Conservation (phyloP, 2,329 filamentous ascomycete genomes). For the Aspergillus bombycis region DNA sequence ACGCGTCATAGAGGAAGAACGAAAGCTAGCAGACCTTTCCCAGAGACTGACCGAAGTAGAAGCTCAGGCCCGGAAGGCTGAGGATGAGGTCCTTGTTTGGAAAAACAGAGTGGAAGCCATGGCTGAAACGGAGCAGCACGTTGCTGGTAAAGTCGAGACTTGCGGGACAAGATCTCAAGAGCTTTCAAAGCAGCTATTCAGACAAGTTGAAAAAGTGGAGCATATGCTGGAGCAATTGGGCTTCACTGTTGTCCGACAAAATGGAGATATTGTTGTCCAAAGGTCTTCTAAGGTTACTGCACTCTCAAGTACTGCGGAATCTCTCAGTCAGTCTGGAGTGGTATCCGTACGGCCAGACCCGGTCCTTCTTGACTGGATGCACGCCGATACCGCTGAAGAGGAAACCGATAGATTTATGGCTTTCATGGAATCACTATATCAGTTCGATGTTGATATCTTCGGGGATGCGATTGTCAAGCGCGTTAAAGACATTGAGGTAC, state of each 20-base stretch:
- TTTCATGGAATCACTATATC: slow-evolving; percentile 72
- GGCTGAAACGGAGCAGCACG: slow-evolving; percentile 35
- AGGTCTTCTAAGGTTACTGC: slow-evolving; percentile 63
- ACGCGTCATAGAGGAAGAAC: slow-evolving; percentile 75
- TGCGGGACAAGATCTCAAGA: slow-evolving; percentile 77
- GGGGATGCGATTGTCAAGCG: slow-evolving; percentile 84
- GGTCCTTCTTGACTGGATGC: slow-evolving; percentile 80
- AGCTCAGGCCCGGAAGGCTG: slow-evolving; percentile 73
- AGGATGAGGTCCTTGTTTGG: slow-evolving; percentile 72
- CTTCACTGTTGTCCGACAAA: slow-evolving; percentile 76
- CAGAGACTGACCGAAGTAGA: slow-evolving; percentile 75
- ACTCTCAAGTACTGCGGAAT: slow-evolving; percentile 39
- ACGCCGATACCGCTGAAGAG: slow-evolving; percentile 64
- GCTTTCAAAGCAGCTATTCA: slow-evolving; percentile 78
- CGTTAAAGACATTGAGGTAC: slow-evolving; percentile 89
- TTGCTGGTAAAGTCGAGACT: slow-evolving; percentile 63
- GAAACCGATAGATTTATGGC: slow-evolving; percentile 75
- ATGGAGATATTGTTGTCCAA: slow-evolving; percentile 73
- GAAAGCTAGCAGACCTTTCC: slow-evolving; percentile 66
- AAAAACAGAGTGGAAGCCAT: slow-evolving; percentile 59
- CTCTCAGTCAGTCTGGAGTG: slow-evolving; percentile 37
- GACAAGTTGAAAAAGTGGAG: slow-evolving; percentile 80
- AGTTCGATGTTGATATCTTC: slow-evolving; percentile 83
- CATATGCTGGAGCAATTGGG: slow-evolving; percentile 84
- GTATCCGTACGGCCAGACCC: slow-evolving; percentile 60